Evolutionary conservation across 208 protist genomes (phyloP), one percentile per base, ranked within the genome.

Genomic region (Spongospora subterranea): DNA sequence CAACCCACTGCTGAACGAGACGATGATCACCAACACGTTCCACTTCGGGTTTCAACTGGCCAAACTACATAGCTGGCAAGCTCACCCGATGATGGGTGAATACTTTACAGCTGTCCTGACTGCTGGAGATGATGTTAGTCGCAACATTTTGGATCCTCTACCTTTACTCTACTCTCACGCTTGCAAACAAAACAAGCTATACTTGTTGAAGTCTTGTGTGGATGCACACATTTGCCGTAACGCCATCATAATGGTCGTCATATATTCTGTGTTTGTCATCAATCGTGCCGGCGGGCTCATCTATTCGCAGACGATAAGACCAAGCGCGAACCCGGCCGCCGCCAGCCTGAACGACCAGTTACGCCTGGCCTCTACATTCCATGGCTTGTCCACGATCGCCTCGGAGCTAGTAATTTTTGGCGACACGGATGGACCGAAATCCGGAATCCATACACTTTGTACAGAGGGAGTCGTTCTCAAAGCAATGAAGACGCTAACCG

Each of bases 221-320:
- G n/a, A n/a, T n/a, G n/a, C n/a, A n/a, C n/a, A n/a, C n/a, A n/a
- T n/a, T n/a, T n/a, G n/a, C n/a, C n/a, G n/a, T n/a, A n/a, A n/a
- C n/a, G n/a, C n/a, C n/a, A n/a, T 60, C 50, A 82, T 20, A 43
- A 82, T 82, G 71, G 71, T 82, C 13, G 71, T 82, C 71, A 20
- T 82, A 43, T 82, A 82, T n/a, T 82, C 71, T 6, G 71, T 82
- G 71, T 82, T 82, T 82, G n/a, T 82, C 71, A 82, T 82, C 71
- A 82, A 82, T n/a, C 71, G 71, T 20, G 71, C 71, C 71, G 71
- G 71, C 71, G 71, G 71, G 6, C 71, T 82, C 71, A 82, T 82
- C 71, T 82, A 82, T 43, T 82, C 71, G 71, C 71, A 82, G n/a
- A 82, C 71, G 71, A 82, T 82, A 20, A 6, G 40, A n/a, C 35